Percentiles rank a stretch among this genome's conserved stretches.
These are phyloP conservation scores for Eruca vesicaria DNA, from an alignment of 441 rosid genomes.

Conservation along the genomic window DNA sequence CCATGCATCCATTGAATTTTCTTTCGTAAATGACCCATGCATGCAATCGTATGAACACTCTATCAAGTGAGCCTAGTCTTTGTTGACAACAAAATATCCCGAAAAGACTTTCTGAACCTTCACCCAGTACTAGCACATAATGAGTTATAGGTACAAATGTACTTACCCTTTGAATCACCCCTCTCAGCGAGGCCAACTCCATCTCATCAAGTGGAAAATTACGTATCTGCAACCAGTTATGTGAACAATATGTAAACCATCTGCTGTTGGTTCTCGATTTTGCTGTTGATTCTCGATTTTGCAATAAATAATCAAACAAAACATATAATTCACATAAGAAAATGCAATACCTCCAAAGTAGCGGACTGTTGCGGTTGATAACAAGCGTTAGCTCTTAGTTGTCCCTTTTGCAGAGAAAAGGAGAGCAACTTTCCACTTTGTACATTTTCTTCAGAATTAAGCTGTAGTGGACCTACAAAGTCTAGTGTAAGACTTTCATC, in stretches of 20 bases:
- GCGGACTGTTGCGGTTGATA: slow-evolving; percentile 82
- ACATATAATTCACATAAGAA: slow-evolving; percentile 14
- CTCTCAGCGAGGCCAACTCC: slow-evolving; percentile 97
- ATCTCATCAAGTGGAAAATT: slow-evolving; percentile 94
- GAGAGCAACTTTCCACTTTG: slow-evolving; percentile 75
- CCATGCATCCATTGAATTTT: too few species aligned
- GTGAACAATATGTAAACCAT: slow-evolving; percentile 11
- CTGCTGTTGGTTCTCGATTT: neutral
- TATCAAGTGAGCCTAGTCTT: too few species aligned
- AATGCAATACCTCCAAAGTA: slow-evolving; percentile 76
- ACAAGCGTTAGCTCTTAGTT: slow-evolving; percentile 77
- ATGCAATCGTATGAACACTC: too few species aligned
- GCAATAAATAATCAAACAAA: neutral
- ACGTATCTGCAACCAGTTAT: slow-evolving; percentile 61
- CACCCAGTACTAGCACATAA: slow-evolving; percentile 10
- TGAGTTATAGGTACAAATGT: slow-evolving; percentile 5
- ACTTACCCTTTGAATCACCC: slow-evolving; percentile 85
- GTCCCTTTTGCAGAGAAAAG: slow-evolving; percentile 91
- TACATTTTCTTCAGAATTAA: slow-evolving; percentile 50
- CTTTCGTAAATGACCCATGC: too few species aligned
- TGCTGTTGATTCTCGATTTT: neutral
- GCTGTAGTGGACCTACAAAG: slow-evolving; percentile 69
- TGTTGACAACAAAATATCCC: too few species aligned
- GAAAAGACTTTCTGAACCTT: slow-evolving; percentile 15
- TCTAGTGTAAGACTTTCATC: slow-evolving; percentile 93